Evolutionary conservation across 805 yeast genomes (phyloP), one percentile per base, ranked within the genome.

Genomic region (Saturnispora ahearnii): DNA sequence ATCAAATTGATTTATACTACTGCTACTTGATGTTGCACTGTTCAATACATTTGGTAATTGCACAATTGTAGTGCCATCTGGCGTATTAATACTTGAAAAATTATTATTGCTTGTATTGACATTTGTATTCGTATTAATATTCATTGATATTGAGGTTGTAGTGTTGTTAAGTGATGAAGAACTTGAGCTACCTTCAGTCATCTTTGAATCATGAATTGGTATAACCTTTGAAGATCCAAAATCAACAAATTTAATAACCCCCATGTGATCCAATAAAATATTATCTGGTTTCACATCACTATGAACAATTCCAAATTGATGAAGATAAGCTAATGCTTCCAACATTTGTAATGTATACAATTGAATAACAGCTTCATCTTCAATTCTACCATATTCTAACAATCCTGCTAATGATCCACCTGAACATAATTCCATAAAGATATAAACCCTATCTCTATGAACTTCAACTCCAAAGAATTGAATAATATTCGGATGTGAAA

Each of bases 401-500:
- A 90, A 69, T 6, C 86, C 79, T 0, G 96, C 88, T 51, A 93
- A 71, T 0, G 98, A 90, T 1, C 98, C 98, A 37, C 96, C 93
- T 58, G 90, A 95, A 71, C 99, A 93, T 67, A 78, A 90, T 67
- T 93, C 99, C 99, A 93, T 93, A 64, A 93, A 93, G 31, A 93
- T 83, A 64, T 88, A 90, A 15, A 93, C 97, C 55, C 87, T 80
- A 65, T 93, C 98, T 48, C 97, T 77, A 66, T 93, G 98, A 5
- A 93, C 97, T 65, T 93, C 98, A 34, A 93, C 96, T 46, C 99
- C 99, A 61, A 81, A 90, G 63, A 91, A 93, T 63, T 90, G 96
- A 5, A 93, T 98, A 57, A 93, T 85, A 62, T 93, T 93, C 9
- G 98, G 98, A 67, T 93, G 99, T 54, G 89, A 85, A 53, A 93